Conservation (phyloP, 2,329 filamentous ascomycete species). For the Aspergillus jensenii region DNA sequence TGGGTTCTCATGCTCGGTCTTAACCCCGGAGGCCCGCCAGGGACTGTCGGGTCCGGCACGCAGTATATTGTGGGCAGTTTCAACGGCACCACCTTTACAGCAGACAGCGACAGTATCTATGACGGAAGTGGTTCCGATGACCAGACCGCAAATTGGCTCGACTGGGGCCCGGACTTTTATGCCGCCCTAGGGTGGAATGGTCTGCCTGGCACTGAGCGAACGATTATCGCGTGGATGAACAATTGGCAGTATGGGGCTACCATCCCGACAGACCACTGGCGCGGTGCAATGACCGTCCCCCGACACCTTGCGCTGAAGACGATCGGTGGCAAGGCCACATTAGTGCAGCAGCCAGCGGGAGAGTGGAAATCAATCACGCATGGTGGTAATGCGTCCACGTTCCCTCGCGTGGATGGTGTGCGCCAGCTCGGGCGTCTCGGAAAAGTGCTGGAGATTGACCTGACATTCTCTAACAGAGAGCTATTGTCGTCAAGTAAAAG, state of each 20-base stretch:
- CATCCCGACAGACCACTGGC: slow-evolving; percentile 27
- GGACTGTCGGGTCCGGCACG: slow-evolving; percentile 26
- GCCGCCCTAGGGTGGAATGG: slow-evolving; percentile 25
- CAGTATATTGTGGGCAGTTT: slow-evolving; percentile 30
- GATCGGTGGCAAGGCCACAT: slow-evolving; percentile 9
- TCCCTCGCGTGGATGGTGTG: too few relatives aligned
- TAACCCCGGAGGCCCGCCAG: slow-evolving; percentile 31
- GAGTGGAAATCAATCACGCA: too few relatives aligned
- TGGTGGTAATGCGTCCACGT: too few relatives aligned
- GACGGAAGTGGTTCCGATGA: background rate
- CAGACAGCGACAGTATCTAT: slow-evolving; percentile 16
- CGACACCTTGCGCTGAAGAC: slow-evolving; percentile 22
- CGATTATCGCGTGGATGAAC: slow-evolving; percentile 29
- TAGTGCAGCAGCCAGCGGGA: slow-evolving; percentile 17
- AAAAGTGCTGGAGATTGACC: background rate
- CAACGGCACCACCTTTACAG: slow-evolving; percentile 23
- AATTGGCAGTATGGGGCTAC: slow-evolving; percentile 28
- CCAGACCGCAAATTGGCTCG: slow-evolving; percentile 26
- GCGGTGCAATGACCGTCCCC: slow-evolving; percentile 26
- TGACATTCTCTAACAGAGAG: background rate
- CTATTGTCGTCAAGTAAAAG: too few relatives aligned
- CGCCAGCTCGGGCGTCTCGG: background rate
- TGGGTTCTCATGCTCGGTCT: slow-evolving; percentile 26
- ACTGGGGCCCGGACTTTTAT: slow-evolving; percentile 31
- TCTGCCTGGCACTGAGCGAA: slow-evolving; percentile 15